phyloP scores from a whole-genome alignment of 2,329 filamentous ascomycete species.

The Colletotrichum navitas region DNA sequence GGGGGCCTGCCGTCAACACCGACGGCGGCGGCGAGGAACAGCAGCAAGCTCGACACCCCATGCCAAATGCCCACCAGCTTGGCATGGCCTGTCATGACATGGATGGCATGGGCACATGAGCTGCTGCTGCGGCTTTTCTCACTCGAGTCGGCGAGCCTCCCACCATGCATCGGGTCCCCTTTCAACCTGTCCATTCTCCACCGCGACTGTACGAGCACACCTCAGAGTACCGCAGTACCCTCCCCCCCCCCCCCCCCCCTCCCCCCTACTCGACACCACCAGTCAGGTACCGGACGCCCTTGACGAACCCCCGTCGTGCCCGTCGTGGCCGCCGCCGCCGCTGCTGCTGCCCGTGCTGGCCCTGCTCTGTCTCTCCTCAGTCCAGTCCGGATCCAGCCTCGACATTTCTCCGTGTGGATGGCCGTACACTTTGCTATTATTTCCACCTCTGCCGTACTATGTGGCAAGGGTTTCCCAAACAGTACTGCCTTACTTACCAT shows the following conservation, averaged over 20 bases:
- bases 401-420: slow-evolving; percentile 61
- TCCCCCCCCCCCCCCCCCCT: slow-evolving; percentile 11
- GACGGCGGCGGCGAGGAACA: slow-evolving; percentile 1
- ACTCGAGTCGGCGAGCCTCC: slow-evolving; percentile 52
- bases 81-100: slow-evolving; percentile 47
- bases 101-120: slow-evolving; percentile 47
- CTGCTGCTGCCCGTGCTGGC: slow-evolving; percentile 53
- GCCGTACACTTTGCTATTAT: slow-evolving; percentile 60
- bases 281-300: slow-evolving; percentile 56
- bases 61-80: slow-evolving; percentile 39
- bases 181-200: slow-evolving; percentile 48
- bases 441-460: slow-evolving; percentile 61
- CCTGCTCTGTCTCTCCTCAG: slow-evolving; percentile 49
- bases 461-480: slow-evolving; percentile 56
- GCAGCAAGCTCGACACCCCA: slow-evolving; percentile 30
- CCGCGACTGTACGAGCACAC: slow-evolving; percentile 45
- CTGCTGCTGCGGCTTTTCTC: slow-evolving; percentile 52
- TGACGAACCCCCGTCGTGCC: slow-evolving; percentile 38
- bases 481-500: slow-evolving; percentile 55
- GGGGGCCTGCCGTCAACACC: not conserved
- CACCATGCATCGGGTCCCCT: slow-evolving; percentile 51
- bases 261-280: slow-evolving; percentile 44
- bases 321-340: slow-evolving; percentile 47
- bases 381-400: slow-evolving; percentile 57
- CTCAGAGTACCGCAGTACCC: slow-evolving; percentile 27